Evolutionary conservation across 208 protist species (phyloP), one percentile per base, ranked within the genome.

Genomic region (Kentomonas sorsogonicus): DNA sequence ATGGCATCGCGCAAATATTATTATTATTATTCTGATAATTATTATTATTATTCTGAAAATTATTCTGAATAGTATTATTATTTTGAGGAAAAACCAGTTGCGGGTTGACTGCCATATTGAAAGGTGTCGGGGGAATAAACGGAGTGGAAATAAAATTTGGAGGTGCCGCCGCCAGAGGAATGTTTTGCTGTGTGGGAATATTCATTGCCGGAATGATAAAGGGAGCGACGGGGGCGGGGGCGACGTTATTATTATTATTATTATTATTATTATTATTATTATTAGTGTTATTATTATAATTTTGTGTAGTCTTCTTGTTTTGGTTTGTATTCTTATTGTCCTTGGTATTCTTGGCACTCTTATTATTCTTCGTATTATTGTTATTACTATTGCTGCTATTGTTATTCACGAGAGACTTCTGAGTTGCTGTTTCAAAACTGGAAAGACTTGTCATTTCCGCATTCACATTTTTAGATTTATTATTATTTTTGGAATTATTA

Each of bases 11-110:
- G n/a, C n/a, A n/a, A n/a, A n/a, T n/a, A n/a, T n/a, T n/a, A 23
- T 48, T 25, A 23, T 48, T 48, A 48, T 48, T 48, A 48, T 48
- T 25, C 16, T 27, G 25, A 48, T 48, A 41, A 41, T 41, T 11
- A 41, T 18, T 18, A 41, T 18, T 18, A 41, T 41, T 18, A 41
- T 18, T 41, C 11, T 18, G 16, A 18, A 41, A 41, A 18, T 18
- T 18, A 41, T 41, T 41, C 16, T n/a, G n/a, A n/a, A n/a, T n/a
- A n/a, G n/a, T n/a, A n/a, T n/a, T n/a, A n/a, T n/a, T n/a, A n/a
- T n/a, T n/a, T n/a, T n/a, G n/a, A n/a, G n/a, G n/a, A n/a, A n/a
- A n/a, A n/a, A n/a, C n/a, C n/a, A n/a, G n/a, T n/a, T n/a, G n/a
- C n/a, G n/a, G n/a, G n/a, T n/a, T n/a, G n/a, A n/a, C n/a, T n/a